Evolutionary conservation across 73 alveolate species (phyloP).

Genomic region (Paraurostyla sp.): DNA sequence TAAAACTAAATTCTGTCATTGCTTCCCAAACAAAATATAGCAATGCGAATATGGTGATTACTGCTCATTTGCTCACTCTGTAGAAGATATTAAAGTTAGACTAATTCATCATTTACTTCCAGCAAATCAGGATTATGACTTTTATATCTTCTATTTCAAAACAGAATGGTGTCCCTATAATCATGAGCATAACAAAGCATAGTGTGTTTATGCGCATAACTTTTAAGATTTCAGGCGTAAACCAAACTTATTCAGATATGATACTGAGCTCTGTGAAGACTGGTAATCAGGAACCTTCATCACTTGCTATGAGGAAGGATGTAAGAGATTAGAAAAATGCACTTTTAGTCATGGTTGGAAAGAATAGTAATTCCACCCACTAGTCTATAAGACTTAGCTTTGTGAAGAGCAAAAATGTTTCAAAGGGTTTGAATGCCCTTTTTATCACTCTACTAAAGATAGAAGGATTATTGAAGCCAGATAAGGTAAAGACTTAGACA

Average conservation of each 20-base stretch:
- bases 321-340: constrained; percentile 43
- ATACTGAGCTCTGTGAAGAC: constrained; percentile 66
- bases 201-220: constrained; percentile 92
- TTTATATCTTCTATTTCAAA: constrained; percentile 90
- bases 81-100: constrained; percentile 82
- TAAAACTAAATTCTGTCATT: constrained; percentile 86
- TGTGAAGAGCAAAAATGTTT: constrained; percentile 60
- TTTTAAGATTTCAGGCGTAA: constrained; percentile 72
- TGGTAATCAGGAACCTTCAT: constrained; percentile 71
- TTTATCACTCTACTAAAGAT: constrained; percentile 45
- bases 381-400: constrained; percentile 56
- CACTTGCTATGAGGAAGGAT: constrained; percentile 62
- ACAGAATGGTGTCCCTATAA: constrained; percentile 97
- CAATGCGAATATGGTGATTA: constrained; percentile 87
- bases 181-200: constrained; percentile 92
- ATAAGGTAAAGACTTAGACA: neutral
- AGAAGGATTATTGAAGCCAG: neutral
- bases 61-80: constrained; percentile 91
- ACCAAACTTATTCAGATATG: constrained; percentile 63
- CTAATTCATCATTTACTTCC: constrained; percentile 84
- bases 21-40: constrained; percentile 74
- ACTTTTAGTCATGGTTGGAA: constrained; percentile 77
- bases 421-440: constrained; percentile 64
- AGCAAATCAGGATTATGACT: constrained; percentile 75
- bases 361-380: constrained; percentile 73